phyloP scores from a whole-genome alignment of 164 flowering plant genomes.

The Euptelea pleiosperma region DNA sequence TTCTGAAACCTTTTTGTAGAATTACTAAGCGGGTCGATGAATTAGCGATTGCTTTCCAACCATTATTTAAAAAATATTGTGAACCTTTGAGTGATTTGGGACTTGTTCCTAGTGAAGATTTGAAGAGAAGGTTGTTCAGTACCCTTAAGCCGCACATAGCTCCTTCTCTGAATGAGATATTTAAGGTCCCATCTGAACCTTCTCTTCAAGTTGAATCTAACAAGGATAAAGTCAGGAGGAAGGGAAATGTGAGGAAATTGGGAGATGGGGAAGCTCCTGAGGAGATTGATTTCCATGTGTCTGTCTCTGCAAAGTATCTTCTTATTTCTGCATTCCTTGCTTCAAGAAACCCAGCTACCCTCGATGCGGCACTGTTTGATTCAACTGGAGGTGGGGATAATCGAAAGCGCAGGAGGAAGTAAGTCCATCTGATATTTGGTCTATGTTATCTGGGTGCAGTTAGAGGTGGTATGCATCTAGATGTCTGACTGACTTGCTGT shows the following conservation, averaged over 20 bases:
- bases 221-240: slow-evolving; percentile 30
- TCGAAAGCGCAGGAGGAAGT: slow-evolving; percentile 78
- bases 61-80: slow-evolving; percentile 61
- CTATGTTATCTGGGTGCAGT: neutral
- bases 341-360: slow-evolving; percentile 97
- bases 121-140: slow-evolving; percentile 66
- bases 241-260: slow-evolving; percentile 25
- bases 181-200: slow-evolving; percentile 38
- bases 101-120: slow-evolving; percentile 49
- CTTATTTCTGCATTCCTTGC: slow-evolving; percentile 96
- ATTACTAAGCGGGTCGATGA: slow-evolving; percentile 73
- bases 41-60: slow-evolving; percentile 52
- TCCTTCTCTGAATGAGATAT: slow-evolving; percentile 59
- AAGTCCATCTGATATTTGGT: slow-evolving; percentile 22
- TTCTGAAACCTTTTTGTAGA: slow-evolving; percentile 69
- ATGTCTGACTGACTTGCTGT: too few relatives aligned
- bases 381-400: slow-evolving; percentile 72
- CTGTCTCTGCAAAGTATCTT: slow-evolving; percentile 88
- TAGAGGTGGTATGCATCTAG: too few relatives aligned
- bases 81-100: slow-evolving; percentile 59
- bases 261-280: slow-evolving; percentile 34
- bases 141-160: slow-evolving; percentile 61
- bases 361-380: slow-evolving; percentile 93
- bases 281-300: slow-evolving; percentile 75
- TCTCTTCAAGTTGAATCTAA: slow-evolving; percentile 27